Conservation (phyloP, 2,329 filamentous ascomycete genomes). For the Teratosphaeria gauchensis region DNA sequence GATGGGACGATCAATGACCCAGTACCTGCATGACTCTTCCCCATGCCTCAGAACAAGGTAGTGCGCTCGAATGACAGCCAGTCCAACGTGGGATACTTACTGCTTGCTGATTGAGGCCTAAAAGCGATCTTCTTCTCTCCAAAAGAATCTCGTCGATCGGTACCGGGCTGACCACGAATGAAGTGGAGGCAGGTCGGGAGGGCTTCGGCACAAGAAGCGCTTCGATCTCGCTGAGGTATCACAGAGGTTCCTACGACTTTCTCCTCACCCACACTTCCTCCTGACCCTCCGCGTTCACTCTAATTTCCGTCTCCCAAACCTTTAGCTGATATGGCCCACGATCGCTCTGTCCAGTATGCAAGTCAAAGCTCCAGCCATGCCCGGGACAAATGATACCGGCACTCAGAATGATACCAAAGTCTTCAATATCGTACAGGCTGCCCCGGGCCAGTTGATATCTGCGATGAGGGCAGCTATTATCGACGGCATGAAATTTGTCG, state of each 20-base stretch:
- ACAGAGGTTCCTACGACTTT: conserved; percentile 16
- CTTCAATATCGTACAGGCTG: conserved; percentile 59
- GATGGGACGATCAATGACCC: too few relatives aligned
- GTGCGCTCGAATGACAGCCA: too few relatives aligned
- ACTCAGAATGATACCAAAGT: conserved; percentile 56
- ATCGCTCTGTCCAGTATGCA: conserved; percentile 54
- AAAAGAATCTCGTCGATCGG: too few relatives aligned
- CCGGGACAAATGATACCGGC: conserved; percentile 58
- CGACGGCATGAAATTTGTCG: conserved; percentile 56
- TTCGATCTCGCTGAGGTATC: neutral
- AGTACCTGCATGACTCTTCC: too few relatives aligned
- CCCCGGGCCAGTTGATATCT: conserved; percentile 57
- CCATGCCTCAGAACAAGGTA: too few relatives aligned
- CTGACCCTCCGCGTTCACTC: conserved; percentile 10
- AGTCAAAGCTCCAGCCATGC: conserved; percentile 62
- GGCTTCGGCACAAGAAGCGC: neutral
- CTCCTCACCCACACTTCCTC: conserved; percentile 25
- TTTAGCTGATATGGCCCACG: conserved; percentile 52
- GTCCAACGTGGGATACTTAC: too few relatives aligned
- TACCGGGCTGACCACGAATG: neutral
- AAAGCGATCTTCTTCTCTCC: too few relatives aligned
- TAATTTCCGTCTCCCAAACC: conserved; percentile 54
- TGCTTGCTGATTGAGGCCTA: too few relatives aligned
- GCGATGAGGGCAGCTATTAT: conserved; percentile 63
- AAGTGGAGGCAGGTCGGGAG: too few relatives aligned